Evolutionary conservation across 2,329 filamentous ascomycete species (phyloP).

Genomic region (Immersiporthe knoxdaviesiana): DNA sequence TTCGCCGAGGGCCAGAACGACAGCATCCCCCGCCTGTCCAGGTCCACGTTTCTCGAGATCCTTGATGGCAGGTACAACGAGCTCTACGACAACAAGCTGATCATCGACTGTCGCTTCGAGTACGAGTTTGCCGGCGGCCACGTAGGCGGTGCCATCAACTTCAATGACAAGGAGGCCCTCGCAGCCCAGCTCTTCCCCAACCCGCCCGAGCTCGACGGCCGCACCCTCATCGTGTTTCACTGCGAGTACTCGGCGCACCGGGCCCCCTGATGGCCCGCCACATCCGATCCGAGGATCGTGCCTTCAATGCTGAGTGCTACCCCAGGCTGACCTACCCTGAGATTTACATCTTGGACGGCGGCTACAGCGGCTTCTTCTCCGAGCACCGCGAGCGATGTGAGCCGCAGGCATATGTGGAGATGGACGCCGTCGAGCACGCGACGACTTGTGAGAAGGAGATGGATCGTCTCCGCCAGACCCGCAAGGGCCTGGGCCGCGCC

Average conservation of each 20-base stretch:
- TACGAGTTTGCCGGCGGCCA: constrained; percentile 98
- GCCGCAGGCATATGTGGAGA: constrained; percentile 95
- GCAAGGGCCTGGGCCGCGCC: constrained; percentile 82
- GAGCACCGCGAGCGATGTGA: constrained; percentile 81
- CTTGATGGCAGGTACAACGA: constrained; percentile 82
- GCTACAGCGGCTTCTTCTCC: constrained; percentile 91
- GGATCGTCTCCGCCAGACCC: constrained; percentile 83
- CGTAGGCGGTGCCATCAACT: constrained; percentile 91
- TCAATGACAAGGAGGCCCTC: constrained; percentile 92
- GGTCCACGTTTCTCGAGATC: constrained; percentile 81
- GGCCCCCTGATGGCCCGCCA: constrained; percentile 96
- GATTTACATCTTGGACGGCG: constrained; percentile 94
- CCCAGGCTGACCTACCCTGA: constrained; percentile 92
- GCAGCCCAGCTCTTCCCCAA: constrained; percentile 76
- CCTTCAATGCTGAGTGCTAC: constrained; percentile 82
- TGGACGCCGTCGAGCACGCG: constrained; percentile 90
- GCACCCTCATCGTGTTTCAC: constrained; percentile 87
- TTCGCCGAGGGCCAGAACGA: constrained; percentile 79
- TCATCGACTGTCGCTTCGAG: constrained; percentile 97
- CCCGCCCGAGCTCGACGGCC: constrained; percentile 58
- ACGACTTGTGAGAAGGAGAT: constrained; percentile 93
- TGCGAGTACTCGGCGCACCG: constrained; percentile 98
- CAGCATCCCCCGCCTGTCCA: constrained; percentile 83
- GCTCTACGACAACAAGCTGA: constrained; percentile 76
- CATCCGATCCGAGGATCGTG: constrained; percentile 86